Evolutionary conservation across 805 yeast genomes (phyloP).

Genomic region (Cyberlindnera maritima): DNA sequence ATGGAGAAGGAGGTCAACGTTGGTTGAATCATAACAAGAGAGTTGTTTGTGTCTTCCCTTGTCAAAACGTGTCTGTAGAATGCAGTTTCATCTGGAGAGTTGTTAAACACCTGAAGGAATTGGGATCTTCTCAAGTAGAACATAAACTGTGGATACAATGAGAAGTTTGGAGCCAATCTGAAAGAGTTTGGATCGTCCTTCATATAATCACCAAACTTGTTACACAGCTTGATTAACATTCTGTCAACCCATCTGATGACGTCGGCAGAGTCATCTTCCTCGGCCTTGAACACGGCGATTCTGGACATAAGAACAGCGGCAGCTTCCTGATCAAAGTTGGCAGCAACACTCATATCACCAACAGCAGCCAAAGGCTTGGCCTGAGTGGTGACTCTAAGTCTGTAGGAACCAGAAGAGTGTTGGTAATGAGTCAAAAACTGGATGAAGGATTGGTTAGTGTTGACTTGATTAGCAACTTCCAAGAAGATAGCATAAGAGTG

Average conservation of each 20-base stretch:
- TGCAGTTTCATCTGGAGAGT: slow-evolving; percentile 71
- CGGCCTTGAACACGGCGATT: slow-evolving; percentile 38
- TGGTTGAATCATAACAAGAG: slow-evolving; percentile 69
- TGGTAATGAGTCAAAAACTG: slow-evolving; percentile 93
- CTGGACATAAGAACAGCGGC: slow-evolving; percentile 62
- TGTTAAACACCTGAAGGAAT: slow-evolving; percentile 62
- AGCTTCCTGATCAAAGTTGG: slow-evolving; percentile 77
- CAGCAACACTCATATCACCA: slow-evolving; percentile 52
- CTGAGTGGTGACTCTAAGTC: slow-evolving; percentile 89
- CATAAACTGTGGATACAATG: slow-evolving; percentile 63
- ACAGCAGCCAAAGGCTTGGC: slow-evolving; percentile 56
- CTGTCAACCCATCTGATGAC: slow-evolving; percentile 51
- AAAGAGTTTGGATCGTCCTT: slow-evolving; percentile 48
- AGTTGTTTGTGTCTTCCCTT: slow-evolving; percentile 58
- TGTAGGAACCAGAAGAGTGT: slow-evolving; percentile 88
- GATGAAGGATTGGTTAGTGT: slow-evolving; percentile 45
- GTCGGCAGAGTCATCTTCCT: slow-evolving; percentile 35
- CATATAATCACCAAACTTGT: slow-evolving; percentile 45
- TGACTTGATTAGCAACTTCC: slow-evolving; percentile 58
- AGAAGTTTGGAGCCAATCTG: slow-evolving; percentile 45
- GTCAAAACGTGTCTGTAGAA: slow-evolving; percentile 60
- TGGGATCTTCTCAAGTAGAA: slow-evolving; percentile 66
- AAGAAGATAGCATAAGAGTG: slow-evolving; percentile 89
- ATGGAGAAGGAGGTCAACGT: slow-evolving; percentile 55
- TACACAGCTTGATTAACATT: slow-evolving; percentile 43